A percentile compares a stretch with the other conserved stretches of the same genome.
phyloP scores from a whole-genome alignment of 228 moss, liverwort and hornwort genomes.

The Sphagnum magellanicum region DNA sequence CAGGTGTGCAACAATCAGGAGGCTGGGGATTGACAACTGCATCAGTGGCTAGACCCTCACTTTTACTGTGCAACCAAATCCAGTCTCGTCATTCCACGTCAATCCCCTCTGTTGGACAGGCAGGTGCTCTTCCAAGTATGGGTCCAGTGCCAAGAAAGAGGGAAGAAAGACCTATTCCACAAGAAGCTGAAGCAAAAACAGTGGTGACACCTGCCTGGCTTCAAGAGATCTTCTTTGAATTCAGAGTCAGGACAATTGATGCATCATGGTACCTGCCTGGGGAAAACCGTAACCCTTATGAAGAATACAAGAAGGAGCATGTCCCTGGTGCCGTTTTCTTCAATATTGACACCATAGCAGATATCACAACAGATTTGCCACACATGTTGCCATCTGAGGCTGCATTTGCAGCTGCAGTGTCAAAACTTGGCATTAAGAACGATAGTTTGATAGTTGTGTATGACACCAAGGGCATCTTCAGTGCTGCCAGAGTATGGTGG shows the following conservation, averaged over 20 bases:
- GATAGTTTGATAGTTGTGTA: slow-evolving; percentile 68
- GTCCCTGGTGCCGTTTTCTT: slow-evolving; percentile 84
- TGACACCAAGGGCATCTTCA: slow-evolving; percentile 91
- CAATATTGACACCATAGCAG: slow-evolving; percentile 64
- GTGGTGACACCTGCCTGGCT: slow-evolving; percentile 81
- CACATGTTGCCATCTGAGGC: slow-evolving; percentile 92
- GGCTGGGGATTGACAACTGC: slow-evolving; percentile 18
- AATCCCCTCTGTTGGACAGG: slow-evolving; percentile 19
- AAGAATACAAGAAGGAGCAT: slow-evolving; percentile 85
- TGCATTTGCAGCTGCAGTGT: slow-evolving; percentile 80
- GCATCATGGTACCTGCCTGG: slow-evolving; percentile 99
- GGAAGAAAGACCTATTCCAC: neutral
- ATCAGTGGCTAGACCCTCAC: slow-evolving; percentile 2
- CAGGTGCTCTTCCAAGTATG: slow-evolving; percentile 16
- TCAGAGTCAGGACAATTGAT: slow-evolving; percentile 75
- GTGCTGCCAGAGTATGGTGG: slow-evolving; percentile 98
- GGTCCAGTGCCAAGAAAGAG: slow-evolving; percentile 11
- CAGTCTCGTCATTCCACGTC: slow-evolving; percentile 24
- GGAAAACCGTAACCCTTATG: slow-evolving; percentile 66
- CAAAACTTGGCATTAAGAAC: slow-evolving; percentile 74
- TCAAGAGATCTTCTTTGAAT: slow-evolving; percentile 40
- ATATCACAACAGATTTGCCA: slow-evolving; percentile 81
- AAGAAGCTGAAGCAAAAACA: slow-evolving; percentile 15
- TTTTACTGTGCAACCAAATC: slow-evolving; percentile 24
- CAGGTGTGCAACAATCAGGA: neutral